Evolutionary conservation across 2,329 filamentous ascomycete genomes (phyloP), one percentile per base, ranked within the genome.

Genomic region (Arthroderma uncinatum): DNA sequence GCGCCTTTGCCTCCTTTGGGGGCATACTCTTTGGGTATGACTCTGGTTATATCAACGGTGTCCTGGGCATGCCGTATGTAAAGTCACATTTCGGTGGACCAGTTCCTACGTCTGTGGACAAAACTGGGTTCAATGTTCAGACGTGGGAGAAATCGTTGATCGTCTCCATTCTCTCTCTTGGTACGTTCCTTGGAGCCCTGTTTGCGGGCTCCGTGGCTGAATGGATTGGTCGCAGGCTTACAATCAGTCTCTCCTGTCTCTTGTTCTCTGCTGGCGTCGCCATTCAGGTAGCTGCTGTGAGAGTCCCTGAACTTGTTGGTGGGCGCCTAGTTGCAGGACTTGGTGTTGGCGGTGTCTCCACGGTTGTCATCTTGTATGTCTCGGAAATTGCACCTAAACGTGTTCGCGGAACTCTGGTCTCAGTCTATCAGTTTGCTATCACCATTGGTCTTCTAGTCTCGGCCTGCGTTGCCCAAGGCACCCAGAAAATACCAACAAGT

Each of bases 151-250:
- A 82, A 61, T 85, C 84, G 0, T 75, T 82, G 40, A 82, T 87
- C 59, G 85, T 87, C 36, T 88, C 86, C 5, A 89, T 89, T 62
- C 78, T 90, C 16, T 89, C 85, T 0, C 84, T 83, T 30, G 86
- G 86, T 58, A 89, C 86, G 33, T 90, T 90, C 72, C 84, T 89
- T 62, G 87, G 87, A 40, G 81, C 86, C 12, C 77, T 90, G 19
- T 70, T 68, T 8, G 82, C 81, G 0, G 80, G 82, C 8, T 76
- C 82, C 55, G 64, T 88, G 40, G 82, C 81, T 23, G 86, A 89
- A 64, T 72, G 69, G 57, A 77, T 88, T 40, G 86, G 86, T 60
- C 82, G 86, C 64, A 82, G 84, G 19, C 68, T 76, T 34, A 83
- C 78, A 39, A 78, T 89, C 59, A 82, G 89, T 58, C 65, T 76